Base-by-base conservation (phyloP, 169 alveolate species). In the Eimeria zaria region DNA sequence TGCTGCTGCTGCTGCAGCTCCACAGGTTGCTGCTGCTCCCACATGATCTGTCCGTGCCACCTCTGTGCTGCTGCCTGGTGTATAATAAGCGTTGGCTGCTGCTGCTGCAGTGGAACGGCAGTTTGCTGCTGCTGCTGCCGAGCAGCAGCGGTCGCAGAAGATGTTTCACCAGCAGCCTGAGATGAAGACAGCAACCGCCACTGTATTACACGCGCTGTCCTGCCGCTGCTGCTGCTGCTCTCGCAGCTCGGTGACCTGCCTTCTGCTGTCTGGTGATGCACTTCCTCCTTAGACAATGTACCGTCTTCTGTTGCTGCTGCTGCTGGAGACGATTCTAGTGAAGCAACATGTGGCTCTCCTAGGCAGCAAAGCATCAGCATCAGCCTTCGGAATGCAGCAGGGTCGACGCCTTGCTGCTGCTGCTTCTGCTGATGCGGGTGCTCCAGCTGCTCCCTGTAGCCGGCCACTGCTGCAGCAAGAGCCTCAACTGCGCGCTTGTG, bases 281-380 rank as follows among this genome's bases (percentile, higher is more conserved):
- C 89, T 16, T 24, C 89, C n/a, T 78, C n/a, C 22, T 8, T 20
- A 11, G 55, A 20, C 69, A 20, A 44, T 11, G 89, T 20, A 18
- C 44, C 4, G 8, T 46, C 44, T 51, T 44, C 83, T 36, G 91
- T 44, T 58, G 76, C 91, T 53, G 91, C 91, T 53, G 51, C 58
- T 44, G 76, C 78, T 53, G 91, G 91, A n/a, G 51, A n/a, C 27
- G 91, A 83, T 58, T 83, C 91, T 9, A 83, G 58, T 30, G 91
- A 51, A 55, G 91, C 91, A 83, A 83, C 74, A 53, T 83, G 91
- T 11, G 91, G 91, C 53, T 83, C 91, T 46, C 91, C 91, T 33
- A 83, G 30, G 91, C 91, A 83, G 91, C 91, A 83, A 11, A 83
- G 76, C 91, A 83, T 83, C 91, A 83, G 76, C 91, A 83, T 83